phyloP scores from a whole-genome alignment of 306 rosid species.

The Urtica urens region DNA sequence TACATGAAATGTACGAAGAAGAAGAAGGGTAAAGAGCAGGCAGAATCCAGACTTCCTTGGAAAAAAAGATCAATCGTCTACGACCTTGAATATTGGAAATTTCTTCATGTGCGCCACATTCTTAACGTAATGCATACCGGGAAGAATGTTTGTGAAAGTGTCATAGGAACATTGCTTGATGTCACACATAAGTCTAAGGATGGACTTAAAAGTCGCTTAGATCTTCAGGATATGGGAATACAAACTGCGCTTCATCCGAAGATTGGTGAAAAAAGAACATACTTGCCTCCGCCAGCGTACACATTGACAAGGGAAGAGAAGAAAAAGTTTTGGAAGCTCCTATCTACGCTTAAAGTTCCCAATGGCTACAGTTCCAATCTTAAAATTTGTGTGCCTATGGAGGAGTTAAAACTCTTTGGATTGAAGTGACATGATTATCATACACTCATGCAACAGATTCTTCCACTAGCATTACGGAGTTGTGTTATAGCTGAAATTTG shows the following conservation, averaged over 20 bases:
- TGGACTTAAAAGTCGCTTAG: not conserved
- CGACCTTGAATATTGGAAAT: not conserved
- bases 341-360: not conserved
- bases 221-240: not conserved
- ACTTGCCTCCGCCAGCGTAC: not conserved
- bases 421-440: too few relatives aligned
- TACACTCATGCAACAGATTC: too few relatives aligned
- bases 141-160: not conserved
- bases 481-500: too few relatives aligned
- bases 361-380: not conserved
- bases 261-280: not conserved
- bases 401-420: too few relatives aligned
- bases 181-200: not conserved
- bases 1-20: not conserved
- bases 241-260: not conserved
- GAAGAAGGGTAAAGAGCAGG: too few relatives aligned
- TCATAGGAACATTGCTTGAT: not conserved
- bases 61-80: constrained; percentile 1
- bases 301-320: not conserved
- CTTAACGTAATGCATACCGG: constrained; percentile 3
- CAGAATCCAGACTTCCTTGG: not conserved
- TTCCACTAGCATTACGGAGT: too few relatives aligned
- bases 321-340: not conserved
- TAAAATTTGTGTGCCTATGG: too few relatives aligned
- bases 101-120: not conserved